Evolutionary conservation across 306 rosid genomes (phyloP), one percentile per base, ranked within the genome.

Genomic region (Sechiopsis laciniata): DNA sequence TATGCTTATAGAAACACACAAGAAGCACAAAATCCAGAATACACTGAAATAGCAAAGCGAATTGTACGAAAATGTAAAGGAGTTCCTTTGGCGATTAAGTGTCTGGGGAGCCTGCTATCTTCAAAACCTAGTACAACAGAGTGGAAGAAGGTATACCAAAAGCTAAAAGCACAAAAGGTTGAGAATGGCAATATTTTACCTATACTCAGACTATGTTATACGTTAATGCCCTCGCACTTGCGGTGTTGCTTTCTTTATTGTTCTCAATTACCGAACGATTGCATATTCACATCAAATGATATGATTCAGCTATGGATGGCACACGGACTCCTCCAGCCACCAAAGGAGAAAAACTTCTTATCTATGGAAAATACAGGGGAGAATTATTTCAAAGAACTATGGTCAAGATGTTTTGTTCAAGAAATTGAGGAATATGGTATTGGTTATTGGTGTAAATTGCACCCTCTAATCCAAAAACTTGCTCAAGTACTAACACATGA

Each of bases 231-330:
- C 19, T 71, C 48, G 4, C 20, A 7, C 75, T 48, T 71, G 62
- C 54, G 55, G 24, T 50, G 0, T 21, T 71, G 75, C 17, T 71
- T 71, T 52, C 73, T 68, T 68, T 3, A 10, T 4, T 68, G 32
- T 46, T 46, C 42, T 45, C 73, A 20, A 20, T 68, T 68, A 45
- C 57, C 73, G 5, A 10, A 68, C 6, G 73, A 51, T 17, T 3
- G 32, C 35, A 3, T 45, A 4, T 10, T 68, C 8, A 12, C 55
- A 12, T 21, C 56, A 32, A 46, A 42, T 22, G 55, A 42, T 48
- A 4, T 17, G 57, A 68, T 68, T 68, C 56, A 68, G 56, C 24
- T 45, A 11, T 68, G 73, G 73, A 68, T 68, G 57, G 73, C 73
- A 68, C 55, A 68, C 11, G 73, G 37, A 40, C 40, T 42, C 19